A percentile compares a stretch with the other conserved stretches of the same genome.
phyloP scores from a whole-genome alignment of 2,329 filamentous ascomycete species.

The Colletotrichum sp. region DNA sequence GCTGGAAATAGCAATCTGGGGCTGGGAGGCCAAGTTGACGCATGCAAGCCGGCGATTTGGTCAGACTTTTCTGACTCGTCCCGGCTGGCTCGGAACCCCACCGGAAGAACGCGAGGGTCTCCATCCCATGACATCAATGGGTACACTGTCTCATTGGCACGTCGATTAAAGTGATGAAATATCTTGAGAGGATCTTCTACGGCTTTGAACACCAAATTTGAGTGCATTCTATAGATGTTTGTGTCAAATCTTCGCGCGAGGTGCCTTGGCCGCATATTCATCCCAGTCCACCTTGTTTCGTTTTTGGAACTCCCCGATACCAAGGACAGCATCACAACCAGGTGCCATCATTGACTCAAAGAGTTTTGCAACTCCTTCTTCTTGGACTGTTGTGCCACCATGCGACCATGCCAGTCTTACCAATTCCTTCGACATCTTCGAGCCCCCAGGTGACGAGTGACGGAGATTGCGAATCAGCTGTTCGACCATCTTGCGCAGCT shows the following conservation, averaged over 20 bases:
- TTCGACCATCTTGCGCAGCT: neutral
- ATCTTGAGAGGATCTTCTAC: rapidly evolving
- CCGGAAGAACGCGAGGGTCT: neutral
- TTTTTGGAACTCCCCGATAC: neutral
- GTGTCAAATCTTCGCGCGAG: neutral
- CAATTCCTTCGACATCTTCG: neutral
- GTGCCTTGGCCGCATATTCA: neutral
- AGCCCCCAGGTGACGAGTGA: neutral
- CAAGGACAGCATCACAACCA: neutral
- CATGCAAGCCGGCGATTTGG: neutral
- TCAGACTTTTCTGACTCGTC: neutral
- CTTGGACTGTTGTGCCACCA: neutral
- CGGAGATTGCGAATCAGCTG: neutral
- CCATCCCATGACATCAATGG: neutral
- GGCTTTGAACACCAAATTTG: neutral
- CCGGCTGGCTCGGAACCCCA: neutral
- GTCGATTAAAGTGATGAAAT: neutral
- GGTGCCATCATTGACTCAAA: neutral
- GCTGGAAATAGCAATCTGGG: neutral
- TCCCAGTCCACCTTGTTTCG: neutral
- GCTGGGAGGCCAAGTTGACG: neutral
- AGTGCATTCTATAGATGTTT: neutral
- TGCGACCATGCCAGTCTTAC: neutral
- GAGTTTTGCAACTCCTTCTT: neutral
- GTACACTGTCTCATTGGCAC: rapidly evolving